Conservation (phyloP, 768 basidiomycete species). For the Mycena haematopus region DNA sequence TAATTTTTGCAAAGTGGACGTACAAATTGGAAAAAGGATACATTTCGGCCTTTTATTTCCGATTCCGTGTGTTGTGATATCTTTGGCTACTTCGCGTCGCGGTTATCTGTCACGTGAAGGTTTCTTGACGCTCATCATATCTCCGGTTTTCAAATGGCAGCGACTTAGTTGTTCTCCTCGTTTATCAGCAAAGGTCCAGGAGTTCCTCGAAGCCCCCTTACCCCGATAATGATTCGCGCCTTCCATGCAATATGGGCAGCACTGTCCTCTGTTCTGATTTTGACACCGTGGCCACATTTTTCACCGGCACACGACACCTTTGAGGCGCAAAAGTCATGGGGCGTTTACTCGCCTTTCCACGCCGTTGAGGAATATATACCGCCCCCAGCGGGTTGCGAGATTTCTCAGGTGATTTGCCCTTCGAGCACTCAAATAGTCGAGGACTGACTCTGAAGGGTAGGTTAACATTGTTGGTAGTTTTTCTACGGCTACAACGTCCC, state of each 20-base stretch:
- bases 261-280: slow-evolving; percentile 7
- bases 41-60: no score
- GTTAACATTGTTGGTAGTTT: slow-evolving; percentile 61
- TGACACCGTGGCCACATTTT: slow-evolving; percentile 10
- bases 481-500: neutral
- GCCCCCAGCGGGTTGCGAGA: slow-evolving; percentile 14
- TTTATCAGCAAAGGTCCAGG: no score
- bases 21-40: no score
- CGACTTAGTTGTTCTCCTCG: neutral
- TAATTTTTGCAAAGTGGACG: no score
- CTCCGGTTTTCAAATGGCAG: neutral
- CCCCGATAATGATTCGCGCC: slow-evolving; percentile 3
- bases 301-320: slow-evolving; percentile 27
- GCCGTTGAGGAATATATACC: slow-evolving; percentile 17
- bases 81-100: no score
- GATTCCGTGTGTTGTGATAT: no score
- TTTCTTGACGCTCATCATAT: no score
- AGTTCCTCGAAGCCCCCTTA: neutral
- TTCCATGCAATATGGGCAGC: slow-evolving; percentile 14
- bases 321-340: slow-evolving; percentile 23
- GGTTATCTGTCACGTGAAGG: no score
- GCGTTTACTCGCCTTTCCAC: slow-evolving; percentile 28
- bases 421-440: neutral
- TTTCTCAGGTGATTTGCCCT: slow-evolving; percentile 16
- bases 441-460: slow-evolving; percentile 36